Percentiles rank a stretch among this genome's conserved stretches.
Conservation (phyloP, 768 basidiomycete species). For the Tylopilus cervinicoccineus region DNA sequence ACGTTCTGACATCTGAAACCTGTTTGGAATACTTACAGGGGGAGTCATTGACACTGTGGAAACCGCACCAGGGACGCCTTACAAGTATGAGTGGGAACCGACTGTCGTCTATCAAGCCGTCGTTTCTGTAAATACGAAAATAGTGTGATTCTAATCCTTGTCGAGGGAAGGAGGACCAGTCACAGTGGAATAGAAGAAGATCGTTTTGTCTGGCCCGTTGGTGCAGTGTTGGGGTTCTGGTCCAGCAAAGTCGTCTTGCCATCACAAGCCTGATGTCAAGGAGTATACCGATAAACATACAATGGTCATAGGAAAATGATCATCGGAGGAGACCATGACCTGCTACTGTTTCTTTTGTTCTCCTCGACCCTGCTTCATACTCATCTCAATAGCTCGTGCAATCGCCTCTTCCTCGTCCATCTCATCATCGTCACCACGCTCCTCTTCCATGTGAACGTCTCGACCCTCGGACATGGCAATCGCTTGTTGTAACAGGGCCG, state of each 20-base stretch:
- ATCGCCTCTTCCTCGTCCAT: slow-evolving; percentile 88
- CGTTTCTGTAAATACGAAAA: too few species aligned
- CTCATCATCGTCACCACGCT: slow-evolving; percentile 61
- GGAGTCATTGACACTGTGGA: too few species aligned
- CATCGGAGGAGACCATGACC: neutral
- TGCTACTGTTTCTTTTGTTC: slow-evolving; percentile 35
- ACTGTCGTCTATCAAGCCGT: neutral
- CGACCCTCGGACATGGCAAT: slow-evolving; percentile 66
- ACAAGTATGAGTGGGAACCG: neutral
- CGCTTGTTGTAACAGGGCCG: slow-evolving; percentile 70
- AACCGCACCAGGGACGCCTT: neutral
- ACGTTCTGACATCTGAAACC: neutral
- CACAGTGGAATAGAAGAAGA: too few species aligned
- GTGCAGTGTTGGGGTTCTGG: neutral
- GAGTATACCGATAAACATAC: slow-evolving; percentile 3
- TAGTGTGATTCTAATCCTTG: neutral
- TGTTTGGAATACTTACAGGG: neutral
- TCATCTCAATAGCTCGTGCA: slow-evolving; percentile 88
- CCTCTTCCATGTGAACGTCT: slow-evolving; percentile 47
- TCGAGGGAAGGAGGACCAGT: too few species aligned
- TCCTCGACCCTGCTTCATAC: slow-evolving; percentile 66
- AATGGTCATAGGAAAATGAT: neutral
- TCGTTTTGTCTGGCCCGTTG: neutral
- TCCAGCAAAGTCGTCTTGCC: neutral
- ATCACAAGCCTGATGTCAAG: neutral